phyloP scores from a whole-genome alignment of 257 asterid species.

The Gentiana straminea region DNA sequence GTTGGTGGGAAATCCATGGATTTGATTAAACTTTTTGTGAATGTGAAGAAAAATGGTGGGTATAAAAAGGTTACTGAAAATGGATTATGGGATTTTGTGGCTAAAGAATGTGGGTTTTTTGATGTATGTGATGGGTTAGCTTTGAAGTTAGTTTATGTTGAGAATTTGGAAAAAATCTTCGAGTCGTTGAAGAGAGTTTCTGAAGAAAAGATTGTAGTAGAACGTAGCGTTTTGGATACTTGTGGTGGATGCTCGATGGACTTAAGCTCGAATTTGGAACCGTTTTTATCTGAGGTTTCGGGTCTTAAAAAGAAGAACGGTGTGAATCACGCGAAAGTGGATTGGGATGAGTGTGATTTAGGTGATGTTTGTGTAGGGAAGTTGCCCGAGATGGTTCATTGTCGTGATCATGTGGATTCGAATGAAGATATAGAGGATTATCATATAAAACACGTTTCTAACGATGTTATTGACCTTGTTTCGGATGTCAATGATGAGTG shows the following conservation, averaged over 20 bases:
- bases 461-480: background rate
- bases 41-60: constrained; percentile 46
- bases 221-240: constrained; percentile 3
- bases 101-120: constrained; percentile 37
- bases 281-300: constrained; percentile 20
- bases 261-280: constrained; percentile 40
- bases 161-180: constrained; percentile 33
- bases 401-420: constrained; percentile 6
- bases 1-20: constrained; percentile 47
- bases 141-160: constrained; percentile 43
- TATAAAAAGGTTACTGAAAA: constrained; percentile 15
- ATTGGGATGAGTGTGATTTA: constrained; percentile 15
- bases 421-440: constrained; percentile 13
- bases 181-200: constrained; percentile 30
- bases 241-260: constrained; percentile 26
- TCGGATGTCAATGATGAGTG: too few species aligned
- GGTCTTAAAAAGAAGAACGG: constrained; percentile 26
- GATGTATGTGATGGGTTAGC: constrained; percentile 22
- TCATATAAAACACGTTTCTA: background rate
- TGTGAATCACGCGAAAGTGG: constrained; percentile 13
- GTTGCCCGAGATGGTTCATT: background rate
- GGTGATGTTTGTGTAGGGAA: constrained; percentile 6
- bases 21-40: constrained; percentile 36
- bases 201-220: background rate
- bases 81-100: constrained; percentile 32